Conservation (phyloP, 257 asterid genomes). For the Thymus quinquecostatus region DNA sequence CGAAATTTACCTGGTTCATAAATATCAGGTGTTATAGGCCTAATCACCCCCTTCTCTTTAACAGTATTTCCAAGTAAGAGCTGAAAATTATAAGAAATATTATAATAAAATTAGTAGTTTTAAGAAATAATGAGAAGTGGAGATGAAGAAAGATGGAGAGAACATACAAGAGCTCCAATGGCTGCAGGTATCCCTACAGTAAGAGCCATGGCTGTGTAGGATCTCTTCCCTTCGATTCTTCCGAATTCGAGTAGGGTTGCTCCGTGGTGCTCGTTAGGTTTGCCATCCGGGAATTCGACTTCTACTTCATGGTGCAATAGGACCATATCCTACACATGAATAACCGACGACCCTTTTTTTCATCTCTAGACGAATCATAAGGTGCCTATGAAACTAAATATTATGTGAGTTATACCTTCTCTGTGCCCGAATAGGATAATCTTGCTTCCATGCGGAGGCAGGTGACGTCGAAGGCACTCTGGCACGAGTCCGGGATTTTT, state of each 20-base stretch:
- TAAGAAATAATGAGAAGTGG: not conserved
- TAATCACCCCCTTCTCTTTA: constrained; percentile 63
- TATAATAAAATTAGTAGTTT: not conserved
- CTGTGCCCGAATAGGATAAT: constrained; percentile 64
- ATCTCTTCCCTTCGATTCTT: constrained; percentile 50
- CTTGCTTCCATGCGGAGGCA: constrained; percentile 86
- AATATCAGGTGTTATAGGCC: constrained; percentile 82
- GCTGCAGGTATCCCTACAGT: constrained; percentile 97
- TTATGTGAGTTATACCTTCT: constrained; percentile 50
- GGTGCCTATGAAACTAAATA: not conserved
- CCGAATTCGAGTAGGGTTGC: constrained; percentile 86
- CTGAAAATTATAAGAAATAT: constrained; percentile 42
- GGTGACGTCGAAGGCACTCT: constrained; percentile 69
- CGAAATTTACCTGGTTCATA: constrained; percentile 68
- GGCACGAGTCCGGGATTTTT: constrained; percentile 72
- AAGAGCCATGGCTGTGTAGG: constrained; percentile 83
- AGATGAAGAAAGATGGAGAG: constrained; percentile 15
- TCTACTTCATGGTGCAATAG: constrained; percentile 90
- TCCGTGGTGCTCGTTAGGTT: constrained; percentile 58
- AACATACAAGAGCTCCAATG: constrained; percentile 89
- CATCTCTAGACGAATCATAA: not conserved
- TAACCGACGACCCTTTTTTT: constrained; percentile 1
- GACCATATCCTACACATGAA: constrained; percentile 75
- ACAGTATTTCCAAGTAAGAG: constrained; percentile 66
- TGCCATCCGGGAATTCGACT: constrained; percentile 68